Conservation (phyloP, 305 asterid genomes). For the Striga hermonthica region DNA sequence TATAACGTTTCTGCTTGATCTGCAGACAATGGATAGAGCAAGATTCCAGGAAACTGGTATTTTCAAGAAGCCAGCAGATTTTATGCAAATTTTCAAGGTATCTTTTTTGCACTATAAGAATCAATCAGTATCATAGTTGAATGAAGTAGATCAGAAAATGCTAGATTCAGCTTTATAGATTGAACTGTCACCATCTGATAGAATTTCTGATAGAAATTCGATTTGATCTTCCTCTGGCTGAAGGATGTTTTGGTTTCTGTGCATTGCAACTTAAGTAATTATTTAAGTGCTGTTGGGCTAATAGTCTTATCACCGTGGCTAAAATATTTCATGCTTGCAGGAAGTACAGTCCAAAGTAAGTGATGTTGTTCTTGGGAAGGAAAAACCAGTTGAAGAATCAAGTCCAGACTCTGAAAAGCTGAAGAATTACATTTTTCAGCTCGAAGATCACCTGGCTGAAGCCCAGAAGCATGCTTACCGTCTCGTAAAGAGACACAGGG, state of each 20-base stretch:
- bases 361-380: slow-evolving; percentile 96
- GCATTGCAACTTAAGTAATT: slow-evolving; percentile 23
- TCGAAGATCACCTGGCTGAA: slow-evolving; percentile 95
- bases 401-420: slow-evolving; percentile 81
- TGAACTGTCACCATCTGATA: slow-evolving; percentile 18
- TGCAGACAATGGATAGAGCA: slow-evolving; percentile 93
- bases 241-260: slow-evolving; percentile 25
- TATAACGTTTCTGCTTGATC: slow-evolving; percentile 26
- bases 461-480: slow-evolving; percentile 96
- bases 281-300: slow-evolving; percentile 21
- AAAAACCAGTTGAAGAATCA: slow-evolving; percentile 95
- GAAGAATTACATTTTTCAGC: slow-evolving; percentile 83
- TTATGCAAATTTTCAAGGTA: slow-evolving; percentile 94
- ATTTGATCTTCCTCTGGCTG: slow-evolving; percentile 21
- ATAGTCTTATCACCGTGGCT: slow-evolving; percentile 11
- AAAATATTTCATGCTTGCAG: slow-evolving; percentile 44
- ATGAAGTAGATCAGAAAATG: slow-evolving; percentile 12
- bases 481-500: slow-evolving; percentile 95
- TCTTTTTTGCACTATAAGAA: slow-evolving; percentile 24
- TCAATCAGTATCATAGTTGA: slow-evolving; percentile 20
- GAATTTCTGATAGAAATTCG: neutral
- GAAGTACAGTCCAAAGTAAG: slow-evolving; percentile 92
- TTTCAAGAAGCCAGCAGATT: slow-evolving; percentile 81
- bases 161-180: slow-evolving; percentile 30
- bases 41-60: slow-evolving; percentile 86